Percentiles rank a stretch among this genome's conserved stretches.
These are phyloP conservation scores for Porphyra umbilicalis DNA, from an alignment of 31 red algal species.

Conservation along the genomic window DNA sequence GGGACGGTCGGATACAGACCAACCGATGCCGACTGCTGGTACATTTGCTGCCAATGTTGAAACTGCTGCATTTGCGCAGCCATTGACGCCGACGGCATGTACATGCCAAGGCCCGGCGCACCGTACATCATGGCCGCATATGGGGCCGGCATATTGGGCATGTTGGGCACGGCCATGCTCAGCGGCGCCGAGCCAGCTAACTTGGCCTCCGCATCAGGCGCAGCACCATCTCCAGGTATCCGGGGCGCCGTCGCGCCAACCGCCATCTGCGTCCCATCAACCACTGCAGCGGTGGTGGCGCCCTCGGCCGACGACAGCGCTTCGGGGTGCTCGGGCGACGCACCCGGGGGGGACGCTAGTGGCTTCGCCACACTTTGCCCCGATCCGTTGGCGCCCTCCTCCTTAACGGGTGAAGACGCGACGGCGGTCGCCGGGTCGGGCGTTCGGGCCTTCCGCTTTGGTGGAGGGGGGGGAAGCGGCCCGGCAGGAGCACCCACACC, in stretches of 20 bases:
- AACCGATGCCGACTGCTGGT: constrained; percentile 3
- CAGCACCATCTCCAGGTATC: not conserved
- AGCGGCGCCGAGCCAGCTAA: not conserved
- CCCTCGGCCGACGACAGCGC: not conserved
- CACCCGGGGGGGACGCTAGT: not conserved
- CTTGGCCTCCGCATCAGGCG: not conserved
- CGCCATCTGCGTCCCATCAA: not conserved
- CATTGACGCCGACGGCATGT: constrained; percentile 26
- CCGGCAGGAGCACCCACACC: not conserved
- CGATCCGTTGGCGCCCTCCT: not conserved
- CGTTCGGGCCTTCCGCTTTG: not conserved
- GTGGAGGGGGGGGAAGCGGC: no score
- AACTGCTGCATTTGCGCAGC: constrained; percentile 23
- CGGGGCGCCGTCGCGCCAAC: not conserved
- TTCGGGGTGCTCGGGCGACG: not conserved
- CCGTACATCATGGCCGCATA: constrained; percentile 22
- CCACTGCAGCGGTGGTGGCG: not conserved
- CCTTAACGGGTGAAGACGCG: not conserved
- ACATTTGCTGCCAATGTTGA: constrained; percentile 20
- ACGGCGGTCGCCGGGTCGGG: not conserved
- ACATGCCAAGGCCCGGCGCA: constrained; percentile 15
- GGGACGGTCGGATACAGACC: constrained; percentile 4
- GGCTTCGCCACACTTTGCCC: not conserved
- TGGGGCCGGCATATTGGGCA: not conserved
- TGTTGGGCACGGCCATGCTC: not conserved